Base-by-base conservation (phyloP, 2,329 filamentous ascomycete species). In the Penicillium sp. region DNA sequence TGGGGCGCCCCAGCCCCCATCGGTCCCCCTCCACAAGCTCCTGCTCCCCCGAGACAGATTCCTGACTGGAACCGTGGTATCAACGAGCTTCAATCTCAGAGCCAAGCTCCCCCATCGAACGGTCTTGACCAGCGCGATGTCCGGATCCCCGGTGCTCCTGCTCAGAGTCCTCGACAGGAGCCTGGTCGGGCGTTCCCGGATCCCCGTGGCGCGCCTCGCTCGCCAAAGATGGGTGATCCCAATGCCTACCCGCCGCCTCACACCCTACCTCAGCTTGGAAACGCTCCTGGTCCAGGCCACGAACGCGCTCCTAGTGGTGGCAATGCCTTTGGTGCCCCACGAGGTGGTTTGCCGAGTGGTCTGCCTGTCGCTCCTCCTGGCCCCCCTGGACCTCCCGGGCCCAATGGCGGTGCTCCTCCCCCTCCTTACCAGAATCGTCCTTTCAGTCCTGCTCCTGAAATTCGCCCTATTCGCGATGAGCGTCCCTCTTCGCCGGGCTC, bases 401-500 rank as follows among this genome's bases (percentile, higher is more conserved):
- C 69, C 54, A 70, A 67, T 35, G 82, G 87, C 57, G 82, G 84
- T 25, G 77, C 83, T 63, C 85, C 89, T 75, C 80, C 84, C 47
- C 77, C 91, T 67, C 88, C 88, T 19, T 96, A 93, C 78, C 86
- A 88, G 37, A 37, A 45, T 57, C 81, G 84, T 57, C 85, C 87
- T 31, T 86, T 86, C 67, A 95, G 90, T 73, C 90, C 93, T 59
- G 86, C 90, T n/a, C 86, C 89, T 50, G 93, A 97, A 64, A 87
- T 92, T 47, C 86, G 92, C 52, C 89, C 89, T 1, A 83, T 94
- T 62, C 85, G 93, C 64, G 93, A 96, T 64, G 91, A 89, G 70
- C 87, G 90, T 59, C 89, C 93, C 76, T 86, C 90, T n/a, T 97
- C 93, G n/a, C 93, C 93, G 58, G 93, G 92, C 69, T 89, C 91